Evolutionary conservation across 192 early-diverging fungal species (phyloP).

Genomic region (Pilaira anomala): DNA sequence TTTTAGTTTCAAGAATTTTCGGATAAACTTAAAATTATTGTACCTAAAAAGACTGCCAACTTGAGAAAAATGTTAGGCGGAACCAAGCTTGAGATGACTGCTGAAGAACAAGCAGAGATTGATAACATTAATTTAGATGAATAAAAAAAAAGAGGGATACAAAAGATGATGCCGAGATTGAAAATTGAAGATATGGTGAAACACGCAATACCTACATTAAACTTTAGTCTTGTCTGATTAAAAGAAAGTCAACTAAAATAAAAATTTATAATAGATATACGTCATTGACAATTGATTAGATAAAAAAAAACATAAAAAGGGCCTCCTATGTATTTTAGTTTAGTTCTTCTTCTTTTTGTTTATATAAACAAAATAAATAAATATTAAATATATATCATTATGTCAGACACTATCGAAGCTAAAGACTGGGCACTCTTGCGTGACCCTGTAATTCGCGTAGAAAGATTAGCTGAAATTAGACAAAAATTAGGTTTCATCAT

Average conservation of each 20-base stretch:
- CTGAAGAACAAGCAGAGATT: slow-evolving; percentile 21
- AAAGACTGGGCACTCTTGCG: slow-evolving; percentile 24
- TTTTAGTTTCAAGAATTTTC: slow-evolving; percentile 32
- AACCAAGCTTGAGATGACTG: slow-evolving; percentile 21
- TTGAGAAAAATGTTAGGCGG: slow-evolving; percentile 26
- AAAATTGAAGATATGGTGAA: no score
- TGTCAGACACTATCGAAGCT: background rate
- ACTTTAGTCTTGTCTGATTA: no score
- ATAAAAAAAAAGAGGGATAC: no score
- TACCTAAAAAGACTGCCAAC: slow-evolving; percentile 19
- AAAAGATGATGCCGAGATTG: no score
- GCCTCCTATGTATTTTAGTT: background rate
- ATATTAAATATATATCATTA: background rate
- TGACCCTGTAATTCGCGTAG: slow-evolving; percentile 25
- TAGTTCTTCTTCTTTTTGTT: background rate
- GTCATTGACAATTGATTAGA: no score
- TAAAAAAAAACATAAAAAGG: background rate
- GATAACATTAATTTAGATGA: slow-evolving; percentile 14
- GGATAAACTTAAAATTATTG: slow-evolving; percentile 29
- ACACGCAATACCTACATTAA: no score
- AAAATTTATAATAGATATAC: no score
- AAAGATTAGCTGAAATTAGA: slow-evolving; percentile 33
- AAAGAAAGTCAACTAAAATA: no score
- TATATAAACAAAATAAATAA: background rate
- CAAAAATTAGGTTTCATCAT: slow-evolving; percentile 51